Base-by-base conservation (phyloP, 176 grass and related monocot genomes). In the Metroxylon sagu region DNA sequence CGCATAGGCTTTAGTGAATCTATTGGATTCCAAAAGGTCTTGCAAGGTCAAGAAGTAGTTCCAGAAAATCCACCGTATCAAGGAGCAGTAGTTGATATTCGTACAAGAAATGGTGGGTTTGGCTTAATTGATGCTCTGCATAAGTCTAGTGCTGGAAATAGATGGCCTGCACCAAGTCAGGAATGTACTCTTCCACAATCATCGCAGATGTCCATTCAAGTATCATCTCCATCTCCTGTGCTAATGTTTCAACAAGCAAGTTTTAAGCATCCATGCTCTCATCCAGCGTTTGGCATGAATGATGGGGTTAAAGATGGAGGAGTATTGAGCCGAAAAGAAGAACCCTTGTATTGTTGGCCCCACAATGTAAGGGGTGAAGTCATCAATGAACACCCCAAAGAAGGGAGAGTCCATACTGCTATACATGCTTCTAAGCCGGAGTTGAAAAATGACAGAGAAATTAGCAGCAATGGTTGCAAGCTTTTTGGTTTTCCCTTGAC, bases 11-110 rank as follows among this genome's bases (percentile, higher is more conserved):
- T 83, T 59, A 59, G 70, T 53, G 87, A 83, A 73, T 81, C 87
- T 53, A 25, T 83, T 29, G 57, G 73, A 64, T 88, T 88, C 87
- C 74, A 69, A 71, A 80, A 87, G 93, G 93, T 97, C 93, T 97
- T 97, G 93, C 93, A 92, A 97, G 87, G 93, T 92, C 93, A 98
- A 98, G 93, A 98, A 98, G 81, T 96, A 49, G 80, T 80, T 51
- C 82, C 63, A 39, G 69, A 30, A 43, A 51, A 48, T 59, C 66
- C 78, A 35, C 75, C 62, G 16, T 76, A 62, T 49, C 54, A 28
- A 39, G 64, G 64, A 82, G 16, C 10, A 35, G 5, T 54, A 52
- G 78, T 69, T 23, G 72, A 66, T 26, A 29, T 59, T 16, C 68
- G 4, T 61, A 26, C 25, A 50, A 79, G 66, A 43, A 76, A 72